A percentile compares a stretch with the other conserved stretches of the same genome.
Conservation (phyloP, 305 asterid genomes). For the Solanum hybrid region DNA sequence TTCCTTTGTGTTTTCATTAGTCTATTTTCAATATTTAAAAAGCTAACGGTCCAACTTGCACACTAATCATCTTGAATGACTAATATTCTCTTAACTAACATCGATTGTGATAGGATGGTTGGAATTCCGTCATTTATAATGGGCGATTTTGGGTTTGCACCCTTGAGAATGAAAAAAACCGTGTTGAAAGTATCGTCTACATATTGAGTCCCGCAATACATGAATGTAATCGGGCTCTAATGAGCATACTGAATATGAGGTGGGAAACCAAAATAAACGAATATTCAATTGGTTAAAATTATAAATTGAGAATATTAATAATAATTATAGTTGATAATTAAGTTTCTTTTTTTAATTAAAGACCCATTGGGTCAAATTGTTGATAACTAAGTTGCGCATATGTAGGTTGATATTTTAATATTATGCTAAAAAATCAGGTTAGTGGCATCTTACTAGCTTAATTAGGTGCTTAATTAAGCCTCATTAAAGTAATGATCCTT, state of each 20-base stretch:
- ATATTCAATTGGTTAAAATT: background rate
- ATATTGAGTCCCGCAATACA: too few species aligned
- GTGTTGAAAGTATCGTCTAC: background rate
- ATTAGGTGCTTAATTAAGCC: background rate
- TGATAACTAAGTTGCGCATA: background rate
- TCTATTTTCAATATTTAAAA: too few species aligned
- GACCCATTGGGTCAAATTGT: too few species aligned
- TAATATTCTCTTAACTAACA: too few species aligned
- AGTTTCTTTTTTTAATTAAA: too few species aligned
- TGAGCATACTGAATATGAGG: background rate
- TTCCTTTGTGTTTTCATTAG: background rate
- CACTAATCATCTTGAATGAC: background rate
- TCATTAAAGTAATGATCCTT: background rate
- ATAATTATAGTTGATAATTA: too few species aligned
- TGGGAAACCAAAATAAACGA: background rate
- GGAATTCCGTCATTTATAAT: background rate
- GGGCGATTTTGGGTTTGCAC: background rate
- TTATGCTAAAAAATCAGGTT: background rate
- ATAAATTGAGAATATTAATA: background rate
- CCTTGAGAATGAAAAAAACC: background rate
- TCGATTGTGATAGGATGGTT: background rate
- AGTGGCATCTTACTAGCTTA: background rate
- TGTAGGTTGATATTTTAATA: background rate
- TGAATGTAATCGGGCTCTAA: background rate
- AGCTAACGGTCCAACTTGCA: background rate